Conservation (phyloP, 805 yeast species). For the Cyberlindnera lachancei region DNA sequence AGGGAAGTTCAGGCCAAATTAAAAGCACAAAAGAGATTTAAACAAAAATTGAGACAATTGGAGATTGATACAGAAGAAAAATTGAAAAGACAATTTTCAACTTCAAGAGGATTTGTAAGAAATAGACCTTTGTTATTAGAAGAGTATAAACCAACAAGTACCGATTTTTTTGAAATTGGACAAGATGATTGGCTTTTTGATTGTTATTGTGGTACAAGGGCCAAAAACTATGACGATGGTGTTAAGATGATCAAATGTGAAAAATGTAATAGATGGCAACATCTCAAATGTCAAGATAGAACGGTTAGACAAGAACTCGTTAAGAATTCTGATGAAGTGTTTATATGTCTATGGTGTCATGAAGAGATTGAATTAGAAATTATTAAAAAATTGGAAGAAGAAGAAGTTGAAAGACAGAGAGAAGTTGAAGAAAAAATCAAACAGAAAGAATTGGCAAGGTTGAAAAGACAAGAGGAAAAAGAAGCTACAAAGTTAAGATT, state of each 20-base stretch:
- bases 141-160: slow-evolving; percentile 20
- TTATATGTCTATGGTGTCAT: slow-evolving; percentile 23
- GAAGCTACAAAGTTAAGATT: no score
- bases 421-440: slow-evolving; percentile 18
- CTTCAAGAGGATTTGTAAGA: no score
- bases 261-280: slow-evolving; percentile 32
- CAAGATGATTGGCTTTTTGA: slow-evolving; percentile 32
- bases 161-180: slow-evolving; percentile 22
- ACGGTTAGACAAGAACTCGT: slow-evolving; percentile 21
- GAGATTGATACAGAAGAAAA: slow-evolving; percentile 22
- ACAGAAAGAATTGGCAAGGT: slow-evolving; percentile 16
- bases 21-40: slow-evolving; percentile 28
- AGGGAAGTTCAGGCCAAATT: slow-evolving; percentile 34
- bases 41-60: slow-evolving; percentile 14
- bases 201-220: slow-evolving; percentile 29
- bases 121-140: slow-evolving; percentile 19
- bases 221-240: slow-evolving; percentile 30
- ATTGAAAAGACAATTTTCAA: slow-evolving; percentile 12
- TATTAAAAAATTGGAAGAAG: slow-evolving; percentile 15
- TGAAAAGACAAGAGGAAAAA: slow-evolving; percentile 17
- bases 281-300: slow-evolving; percentile 28
- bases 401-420: slow-evolving; percentile 12
- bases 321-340: slow-evolving; percentile 19
- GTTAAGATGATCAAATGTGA: slow-evolving; percentile 27
- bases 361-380: slow-evolving; percentile 20